Evolutionary conservation across 768 basidiomycete genomes (phyloP).

Genomic region (Podaxis mareebaensis): DNA sequence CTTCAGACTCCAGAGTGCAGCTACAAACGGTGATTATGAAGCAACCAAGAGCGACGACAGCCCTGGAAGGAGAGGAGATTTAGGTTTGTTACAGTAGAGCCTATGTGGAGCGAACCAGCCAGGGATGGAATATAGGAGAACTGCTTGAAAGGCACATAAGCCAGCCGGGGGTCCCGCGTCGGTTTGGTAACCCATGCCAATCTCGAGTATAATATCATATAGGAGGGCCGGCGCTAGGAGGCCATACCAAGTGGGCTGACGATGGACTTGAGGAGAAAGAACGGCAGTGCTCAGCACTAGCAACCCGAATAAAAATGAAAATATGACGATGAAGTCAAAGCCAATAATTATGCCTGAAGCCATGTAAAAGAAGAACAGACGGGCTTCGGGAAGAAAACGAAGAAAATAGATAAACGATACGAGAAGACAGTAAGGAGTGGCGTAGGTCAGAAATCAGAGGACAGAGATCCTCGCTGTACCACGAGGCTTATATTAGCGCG

Average conservation of each 20-base stretch:
- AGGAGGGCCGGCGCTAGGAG: slow-evolving; percentile 1
- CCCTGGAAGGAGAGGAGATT: neutral
- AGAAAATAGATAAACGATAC: neutral
- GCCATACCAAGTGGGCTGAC: slow-evolving; percentile 12
- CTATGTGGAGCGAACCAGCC: slow-evolving; percentile 5
- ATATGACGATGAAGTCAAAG: slow-evolving; percentile 8
- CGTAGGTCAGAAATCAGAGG: neutral
- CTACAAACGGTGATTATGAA: slow-evolving; percentile 6
- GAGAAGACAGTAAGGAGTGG: neutral
- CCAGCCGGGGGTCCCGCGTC: neutral
- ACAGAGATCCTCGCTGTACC: too few species aligned
- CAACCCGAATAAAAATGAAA: slow-evolving; percentile 13
- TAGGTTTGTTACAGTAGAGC: neutral
- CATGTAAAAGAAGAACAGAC: neutral
- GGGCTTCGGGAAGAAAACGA: neutral
- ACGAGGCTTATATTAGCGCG: neutral
- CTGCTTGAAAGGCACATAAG: slow-evolving; percentile 9
- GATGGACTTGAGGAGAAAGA: neutral
- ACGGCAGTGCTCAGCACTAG: slow-evolving; percentile 14
- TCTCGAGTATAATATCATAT: slow-evolving; percentile 3
- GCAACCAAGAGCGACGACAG: slow-evolving; percentile 9
- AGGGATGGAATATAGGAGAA: slow-evolving; percentile 13
- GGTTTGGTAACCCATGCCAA: slow-evolving; percentile 14
- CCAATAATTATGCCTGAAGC: slow-evolving; percentile 6
- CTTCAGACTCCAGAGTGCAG: neutral